These are phyloP conservation scores for Talaromyces ruber DNA, from an alignment of 495 filamentous ascomycete species.

Conservation along the genomic window DNA sequence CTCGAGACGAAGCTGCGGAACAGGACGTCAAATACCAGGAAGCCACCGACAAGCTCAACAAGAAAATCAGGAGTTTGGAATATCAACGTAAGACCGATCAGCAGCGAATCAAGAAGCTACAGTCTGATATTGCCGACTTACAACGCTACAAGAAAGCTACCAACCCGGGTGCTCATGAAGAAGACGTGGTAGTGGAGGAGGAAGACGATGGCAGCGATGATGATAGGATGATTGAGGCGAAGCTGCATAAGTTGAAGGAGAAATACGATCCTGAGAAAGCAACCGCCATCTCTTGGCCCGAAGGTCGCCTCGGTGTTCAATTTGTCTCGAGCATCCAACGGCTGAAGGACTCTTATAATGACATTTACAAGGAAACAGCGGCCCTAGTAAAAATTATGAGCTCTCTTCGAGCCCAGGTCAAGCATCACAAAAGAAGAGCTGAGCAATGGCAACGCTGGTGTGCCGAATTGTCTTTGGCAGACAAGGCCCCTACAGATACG, in stretches of 20 bases:
- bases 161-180: not conserved
- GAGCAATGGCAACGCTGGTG: conserved; percentile 21
- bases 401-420: conserved; percentile 20
- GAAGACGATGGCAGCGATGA: conserved; percentile 10
- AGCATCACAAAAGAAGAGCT: conserved; percentile 31
- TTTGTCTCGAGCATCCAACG: conserved; percentile 1
- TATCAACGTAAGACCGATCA: conserved; percentile 13
- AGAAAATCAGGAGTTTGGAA: conserved; percentile 13
- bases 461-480: not conserved
- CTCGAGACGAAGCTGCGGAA: not conserved
- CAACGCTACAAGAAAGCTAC: not conserved
- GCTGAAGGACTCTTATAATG: conserved; percentile 20
- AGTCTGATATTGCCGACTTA: conserved; percentile 16
- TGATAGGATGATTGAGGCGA: conserved; percentile 5
- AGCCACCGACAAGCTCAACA: conserved; percentile 14
- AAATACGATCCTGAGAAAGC: conserved; percentile 22
- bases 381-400: conserved; percentile 17
- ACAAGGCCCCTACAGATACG: not conserved
- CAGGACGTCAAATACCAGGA: not conserved
- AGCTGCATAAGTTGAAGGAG: conserved; percentile 13
- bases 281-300: not conserved
- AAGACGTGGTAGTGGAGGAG: conserved; percentile 13
- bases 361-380: conserved; percentile 22
- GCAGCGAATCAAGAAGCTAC: conserved; percentile 17
- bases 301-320: not conserved